phyloP scores from a whole-genome alignment of 2,329 filamentous ascomycete species.

The Colletotrichum graminicola region DNA sequence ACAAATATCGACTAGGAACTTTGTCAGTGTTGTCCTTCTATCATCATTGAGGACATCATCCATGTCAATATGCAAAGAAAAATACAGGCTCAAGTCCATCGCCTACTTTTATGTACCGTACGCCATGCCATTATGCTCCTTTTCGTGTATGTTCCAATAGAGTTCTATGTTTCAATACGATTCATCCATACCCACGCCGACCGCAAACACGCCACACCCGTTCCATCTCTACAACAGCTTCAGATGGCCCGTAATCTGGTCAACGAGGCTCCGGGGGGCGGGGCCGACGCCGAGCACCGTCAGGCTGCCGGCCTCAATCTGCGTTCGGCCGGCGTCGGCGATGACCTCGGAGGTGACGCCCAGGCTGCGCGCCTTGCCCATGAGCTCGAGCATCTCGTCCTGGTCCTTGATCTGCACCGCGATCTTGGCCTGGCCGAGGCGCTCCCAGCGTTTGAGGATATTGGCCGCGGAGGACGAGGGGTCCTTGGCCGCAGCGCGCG shows the following conservation, averaged over 20 bases:
- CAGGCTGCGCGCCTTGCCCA: slow-evolving; percentile 83
- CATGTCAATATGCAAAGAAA: slow-evolving; percentile 18
- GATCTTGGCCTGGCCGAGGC: slow-evolving; percentile 89
- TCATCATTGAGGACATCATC: slow-evolving; percentile 1
- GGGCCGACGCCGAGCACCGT: slow-evolving; percentile 89
- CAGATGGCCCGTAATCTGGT: slow-evolving; percentile 85
- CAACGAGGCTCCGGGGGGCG: slow-evolving; percentile 87
- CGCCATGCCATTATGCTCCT: slow-evolving; percentile 36
- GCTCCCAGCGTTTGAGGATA: slow-evolving; percentile 87
- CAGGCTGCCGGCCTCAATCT: slow-evolving; percentile 92
- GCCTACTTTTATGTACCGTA: slow-evolving; percentile 40
- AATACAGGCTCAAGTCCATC: slow-evolving; percentile 25
- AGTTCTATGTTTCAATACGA: slow-evolving; percentile 21
- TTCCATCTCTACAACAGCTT: slow-evolving; percentile 76
- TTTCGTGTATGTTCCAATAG: slow-evolving; percentile 27
- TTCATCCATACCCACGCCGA: not conserved
- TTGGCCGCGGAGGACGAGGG: slow-evolving; percentile 66
- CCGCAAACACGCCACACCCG: not conserved
- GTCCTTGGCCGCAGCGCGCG: slow-evolving; percentile 64
- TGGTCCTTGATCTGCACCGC: slow-evolving; percentile 90
- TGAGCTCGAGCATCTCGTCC: slow-evolving; percentile 80
- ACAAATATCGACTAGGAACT: not conserved
- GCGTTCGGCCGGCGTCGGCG: slow-evolving; percentile 94
- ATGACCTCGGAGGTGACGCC: slow-evolving; percentile 92
- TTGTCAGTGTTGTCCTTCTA: not conserved